Conservation (phyloP, 805 yeast species). For the Starmerella sp. region DNA sequence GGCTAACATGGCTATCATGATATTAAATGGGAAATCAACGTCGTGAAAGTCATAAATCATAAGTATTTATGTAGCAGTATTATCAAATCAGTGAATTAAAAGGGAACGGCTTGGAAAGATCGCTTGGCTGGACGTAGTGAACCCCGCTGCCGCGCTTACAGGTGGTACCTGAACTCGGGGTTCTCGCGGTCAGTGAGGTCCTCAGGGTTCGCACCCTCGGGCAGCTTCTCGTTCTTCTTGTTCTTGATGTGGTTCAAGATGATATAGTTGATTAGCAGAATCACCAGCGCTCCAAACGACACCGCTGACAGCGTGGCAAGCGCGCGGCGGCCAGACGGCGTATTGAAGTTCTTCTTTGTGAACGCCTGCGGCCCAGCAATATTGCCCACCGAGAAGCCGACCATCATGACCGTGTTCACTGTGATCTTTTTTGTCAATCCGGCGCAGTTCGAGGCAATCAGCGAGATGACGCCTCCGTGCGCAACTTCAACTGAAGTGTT, state of each 20-base stretch:
- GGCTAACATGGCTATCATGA: no score
- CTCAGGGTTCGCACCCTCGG: conserved; percentile 5
- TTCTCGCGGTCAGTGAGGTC: conserved; percentile 45
- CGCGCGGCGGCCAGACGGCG: conserved; percentile 45
- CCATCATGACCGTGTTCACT: conserved; percentile 35
- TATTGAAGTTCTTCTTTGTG: conserved; percentile 48
- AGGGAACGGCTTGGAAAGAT: no score
- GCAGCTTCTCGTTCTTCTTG: conserved; percentile 5
- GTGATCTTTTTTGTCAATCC: conserved; percentile 47
- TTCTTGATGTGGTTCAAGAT: conserved; percentile 7
- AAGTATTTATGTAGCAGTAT: no score
- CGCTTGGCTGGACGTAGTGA: no score
- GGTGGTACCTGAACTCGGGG: conserved; percentile 40
- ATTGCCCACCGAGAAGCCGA: conserved; percentile 45
- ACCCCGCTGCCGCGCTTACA: background rate
- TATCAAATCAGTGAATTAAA: no score
- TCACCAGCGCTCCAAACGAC: conserved; percentile 18
- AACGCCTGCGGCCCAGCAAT: conserved; percentile 52
- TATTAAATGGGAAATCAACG: no score
- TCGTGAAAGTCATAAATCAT: no score
- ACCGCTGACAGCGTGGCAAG: conserved; percentile 36
- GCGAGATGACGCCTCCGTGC: conserved; percentile 19
- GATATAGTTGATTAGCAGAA: background rate
- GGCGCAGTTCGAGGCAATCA: conserved; percentile 36
- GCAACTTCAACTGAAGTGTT: conserved; percentile 5